Evolutionary conservation across 768 basidiomycete genomes (phyloP), one percentile per base, ranked within the genome.

Genomic region (Boletus rubescentipes): DNA sequence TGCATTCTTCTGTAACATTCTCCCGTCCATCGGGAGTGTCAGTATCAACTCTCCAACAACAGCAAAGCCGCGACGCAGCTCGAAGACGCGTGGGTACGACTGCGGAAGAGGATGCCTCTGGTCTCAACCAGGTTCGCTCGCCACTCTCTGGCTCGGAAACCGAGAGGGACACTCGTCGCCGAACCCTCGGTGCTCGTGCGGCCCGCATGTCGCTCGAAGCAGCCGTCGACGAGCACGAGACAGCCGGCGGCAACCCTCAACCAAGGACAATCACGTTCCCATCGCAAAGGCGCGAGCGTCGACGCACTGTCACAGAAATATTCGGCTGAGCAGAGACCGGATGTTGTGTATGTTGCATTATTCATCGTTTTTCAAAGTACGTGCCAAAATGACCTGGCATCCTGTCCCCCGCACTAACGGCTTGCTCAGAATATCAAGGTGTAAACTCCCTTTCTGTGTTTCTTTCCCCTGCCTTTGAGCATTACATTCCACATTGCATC

Each of bases 1-100:
- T 69, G 3, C 72, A 79, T 18, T 76, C 77, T 18, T 76, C 75
- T 49, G 80, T 84, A 6, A 85, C 84, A 4, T 87, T 89, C 65
- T 88, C 87, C 6, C 79, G 83, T 2, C 83, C 87, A 0, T 74
- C 79, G 23, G 77, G 77, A 7, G 75, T 78, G 37, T 79, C 82
- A 3, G 74, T 85, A 10, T 77, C 77, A 29, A 73, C 83, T 38
- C 69, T 89, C 26, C 80, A 84, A 57, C 77, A 80, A 63, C 83
- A 82, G 53, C 73, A 79, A 55, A 70, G 49, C 26, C 70, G 75
- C 9, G 66, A 75, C 51, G 65, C 66, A 30, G 74, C 70, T 48
- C 65, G 69, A 34, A 66, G 69, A 63, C 64, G 77, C 64, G 54
- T 70, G 64, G 51, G 52, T 67, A 60, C 43, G 61, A 57, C 64